Conservation (phyloP, 169 alveolate genomes). For the Cryptosporidium meleagridis region DNA sequence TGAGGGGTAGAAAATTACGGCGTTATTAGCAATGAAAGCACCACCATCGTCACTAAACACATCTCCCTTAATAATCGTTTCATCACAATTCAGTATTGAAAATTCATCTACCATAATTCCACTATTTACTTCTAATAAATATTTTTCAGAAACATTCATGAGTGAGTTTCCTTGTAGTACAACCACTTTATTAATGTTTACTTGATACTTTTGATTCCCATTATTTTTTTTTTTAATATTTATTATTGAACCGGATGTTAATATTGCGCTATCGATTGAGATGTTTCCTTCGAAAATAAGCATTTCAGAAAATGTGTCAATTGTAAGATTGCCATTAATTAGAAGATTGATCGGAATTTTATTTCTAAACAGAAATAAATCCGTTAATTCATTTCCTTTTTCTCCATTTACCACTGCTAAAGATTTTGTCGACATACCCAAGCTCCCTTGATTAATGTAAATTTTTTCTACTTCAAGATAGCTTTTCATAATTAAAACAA, state of each 20-base stretch:
- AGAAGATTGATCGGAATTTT: not conserved
- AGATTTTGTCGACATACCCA: slow-evolving; percentile 33
- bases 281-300: not conserved
- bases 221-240: not conserved
- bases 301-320: slow-evolving; percentile 50
- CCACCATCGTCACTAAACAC: slow-evolving; percentile 69
- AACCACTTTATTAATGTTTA: slow-evolving; percentile 8
- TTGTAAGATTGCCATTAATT: slow-evolving; percentile 46
- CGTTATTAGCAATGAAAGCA: slow-evolving; percentile 2
- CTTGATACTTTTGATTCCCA: not conserved
- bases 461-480: slow-evolving; percentile 22
- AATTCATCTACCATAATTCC: slow-evolving; percentile 64
- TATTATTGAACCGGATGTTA: slow-evolving; percentile 36
- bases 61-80: slow-evolving; percentile 6
- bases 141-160: slow-evolving; percentile 16
- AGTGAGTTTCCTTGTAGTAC: slow-evolving; percentile 62
- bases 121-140: slow-evolving; percentile 10
- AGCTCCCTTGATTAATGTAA: slow-evolving; percentile 22
- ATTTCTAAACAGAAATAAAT: not conserved
- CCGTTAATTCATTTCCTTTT: not conserved
- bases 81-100: slow-evolving; percentile 33
- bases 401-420: not conserved
- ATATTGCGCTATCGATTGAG: not conserved
- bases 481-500: slow-evolving; percentile 30
- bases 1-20: not conserved